Evolutionary conservation across 352 stramenopile genomes (phyloP).

Genomic region (Phytophthora colocasiae): DNA sequence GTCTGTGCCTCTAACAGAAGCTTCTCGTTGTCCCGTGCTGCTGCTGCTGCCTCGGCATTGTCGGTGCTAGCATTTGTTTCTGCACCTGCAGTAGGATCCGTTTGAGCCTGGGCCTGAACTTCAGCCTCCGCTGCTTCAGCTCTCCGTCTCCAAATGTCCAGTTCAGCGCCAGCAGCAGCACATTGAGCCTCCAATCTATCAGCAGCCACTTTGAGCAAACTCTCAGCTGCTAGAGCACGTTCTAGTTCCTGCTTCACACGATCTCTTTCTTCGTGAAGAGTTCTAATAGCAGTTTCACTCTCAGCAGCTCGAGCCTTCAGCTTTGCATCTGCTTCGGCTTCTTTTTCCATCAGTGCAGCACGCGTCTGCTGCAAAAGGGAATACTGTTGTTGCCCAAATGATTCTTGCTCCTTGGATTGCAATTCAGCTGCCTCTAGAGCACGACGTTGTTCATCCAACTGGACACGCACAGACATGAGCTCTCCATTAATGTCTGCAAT

Average conservation of each 20-base stretch:
- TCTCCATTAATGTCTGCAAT: slow-evolving; percentile 73
- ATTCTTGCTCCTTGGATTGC: slow-evolving; percentile 70
- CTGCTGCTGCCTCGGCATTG: slow-evolving; percentile 21
- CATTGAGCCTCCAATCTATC: slow-evolving; percentile 46
- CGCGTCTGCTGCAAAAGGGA: slow-evolving; percentile 61
- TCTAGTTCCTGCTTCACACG: slow-evolving; percentile 52
- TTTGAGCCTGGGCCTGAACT: slow-evolving; percentile 10
- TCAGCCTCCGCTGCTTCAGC: slow-evolving; percentile 43
- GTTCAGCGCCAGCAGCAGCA: slow-evolving; percentile 41
- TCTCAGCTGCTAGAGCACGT: slow-evolving; percentile 38
- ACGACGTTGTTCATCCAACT: slow-evolving; percentile 76
- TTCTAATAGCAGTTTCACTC: slow-evolving; percentile 36
- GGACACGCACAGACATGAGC: slow-evolving; percentile 78
- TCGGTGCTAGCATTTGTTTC: slow-evolving; percentile 21
- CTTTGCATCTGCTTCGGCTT: slow-evolving; percentile 46
- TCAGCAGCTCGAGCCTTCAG: slow-evolving; percentile 50
- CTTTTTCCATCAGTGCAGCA: slow-evolving; percentile 53
- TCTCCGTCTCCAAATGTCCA: slow-evolving; percentile 46
- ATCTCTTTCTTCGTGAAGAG: slow-evolving; percentile 52
- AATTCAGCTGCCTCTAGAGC: slow-evolving; percentile 73
- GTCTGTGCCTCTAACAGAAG: slow-evolving; percentile 76
- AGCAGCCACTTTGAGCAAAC: slow-evolving; percentile 38
- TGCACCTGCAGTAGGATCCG: neutral
- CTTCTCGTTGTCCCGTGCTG: slow-evolving; percentile 51
- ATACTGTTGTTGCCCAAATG: slow-evolving; percentile 59